phyloP scores from a whole-genome alignment of 306 rosid genomes.

The Vigna nakashimae region DNA sequence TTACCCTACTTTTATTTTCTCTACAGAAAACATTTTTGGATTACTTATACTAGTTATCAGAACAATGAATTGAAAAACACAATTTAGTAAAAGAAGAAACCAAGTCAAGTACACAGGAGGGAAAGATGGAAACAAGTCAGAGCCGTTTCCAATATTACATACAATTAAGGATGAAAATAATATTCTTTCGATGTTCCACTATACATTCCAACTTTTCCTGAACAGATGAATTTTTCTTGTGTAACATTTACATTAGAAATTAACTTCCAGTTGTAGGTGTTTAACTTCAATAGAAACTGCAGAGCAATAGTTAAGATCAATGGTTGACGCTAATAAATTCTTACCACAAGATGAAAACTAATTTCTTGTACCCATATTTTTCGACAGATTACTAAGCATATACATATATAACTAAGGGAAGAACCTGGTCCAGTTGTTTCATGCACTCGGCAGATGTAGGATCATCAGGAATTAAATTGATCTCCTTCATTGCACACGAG shows the following conservation, averaged over 20 bases:
- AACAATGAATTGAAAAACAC: not conserved
- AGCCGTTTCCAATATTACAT: not conserved
- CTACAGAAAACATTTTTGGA: not conserved
- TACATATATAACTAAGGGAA: conserved; percentile 25
- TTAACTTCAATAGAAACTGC: not conserved
- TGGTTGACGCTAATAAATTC: not conserved
- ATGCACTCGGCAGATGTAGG: conserved; percentile 71
- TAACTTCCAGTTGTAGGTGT: not conserved
- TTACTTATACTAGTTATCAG: conserved; percentile 10
- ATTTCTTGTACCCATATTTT: not conserved
- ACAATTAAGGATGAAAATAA: not conserved
- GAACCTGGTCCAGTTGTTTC: conserved; percentile 81
- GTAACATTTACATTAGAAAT: not conserved
- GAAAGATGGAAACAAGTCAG: not conserved
- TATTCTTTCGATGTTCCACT: not conserved
- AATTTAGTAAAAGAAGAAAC: not conserved
- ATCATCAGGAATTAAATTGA: conserved; percentile 76
- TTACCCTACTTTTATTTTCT: not conserved
- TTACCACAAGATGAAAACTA: conserved; percentile 6
- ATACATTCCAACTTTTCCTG: not conserved
- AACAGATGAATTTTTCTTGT: not conserved
- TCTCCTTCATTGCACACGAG: conserved; percentile 87
- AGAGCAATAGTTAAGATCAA: not conserved
- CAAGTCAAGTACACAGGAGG: not conserved
- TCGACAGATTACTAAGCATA: not conserved